phyloP scores from a whole-genome alignment of 768 basidiomycete genomes.

The Naganishia antarctica region DNA sequence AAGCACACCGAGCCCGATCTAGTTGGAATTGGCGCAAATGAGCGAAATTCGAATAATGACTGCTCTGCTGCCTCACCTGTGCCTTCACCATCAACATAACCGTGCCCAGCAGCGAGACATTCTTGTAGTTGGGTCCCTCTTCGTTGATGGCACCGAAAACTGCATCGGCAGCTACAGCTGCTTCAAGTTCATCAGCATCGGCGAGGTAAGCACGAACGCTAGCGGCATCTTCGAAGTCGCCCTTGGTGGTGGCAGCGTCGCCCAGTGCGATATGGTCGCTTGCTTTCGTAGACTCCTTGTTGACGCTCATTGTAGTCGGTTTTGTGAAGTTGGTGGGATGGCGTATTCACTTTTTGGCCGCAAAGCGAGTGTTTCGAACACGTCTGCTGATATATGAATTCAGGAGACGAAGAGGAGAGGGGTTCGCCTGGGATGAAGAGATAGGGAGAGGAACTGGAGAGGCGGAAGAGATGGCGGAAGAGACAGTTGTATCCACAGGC shows the following conservation, averaged over 20 bases:
- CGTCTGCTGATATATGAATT: too few species aligned
- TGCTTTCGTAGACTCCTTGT: background rate
- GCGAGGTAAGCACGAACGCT: conserved; percentile 19
- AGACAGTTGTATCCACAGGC: background rate
- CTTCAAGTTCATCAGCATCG: conserved; percentile 21
- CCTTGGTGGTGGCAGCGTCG: background rate
- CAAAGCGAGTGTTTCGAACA: background rate
- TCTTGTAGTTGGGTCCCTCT: conserved; percentile 37
- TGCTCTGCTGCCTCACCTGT: conserved; percentile 26
- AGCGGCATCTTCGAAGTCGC: conserved; percentile 21
- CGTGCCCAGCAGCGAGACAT: conserved; percentile 27
- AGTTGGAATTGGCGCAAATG: too few species aligned
- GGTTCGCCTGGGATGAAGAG: too few species aligned
- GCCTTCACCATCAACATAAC: conserved; percentile 22
- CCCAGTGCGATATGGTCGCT: conserved; percentile 4
- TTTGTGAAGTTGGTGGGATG: background rate
- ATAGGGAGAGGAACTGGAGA: background rate
- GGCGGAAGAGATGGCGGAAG: background rate
- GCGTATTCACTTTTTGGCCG: background rate
- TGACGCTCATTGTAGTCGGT: conserved; percentile 4
- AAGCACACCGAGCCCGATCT: conserved; percentile 41
- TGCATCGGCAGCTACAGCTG: conserved; percentile 32
- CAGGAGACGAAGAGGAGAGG: too few species aligned
- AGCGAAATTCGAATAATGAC: conserved; percentile 29
- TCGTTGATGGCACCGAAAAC: conserved; percentile 38